Evolutionary conservation across 306 rosid species (phyloP).

Genomic region (Astragalus glycyphyllos): DNA sequence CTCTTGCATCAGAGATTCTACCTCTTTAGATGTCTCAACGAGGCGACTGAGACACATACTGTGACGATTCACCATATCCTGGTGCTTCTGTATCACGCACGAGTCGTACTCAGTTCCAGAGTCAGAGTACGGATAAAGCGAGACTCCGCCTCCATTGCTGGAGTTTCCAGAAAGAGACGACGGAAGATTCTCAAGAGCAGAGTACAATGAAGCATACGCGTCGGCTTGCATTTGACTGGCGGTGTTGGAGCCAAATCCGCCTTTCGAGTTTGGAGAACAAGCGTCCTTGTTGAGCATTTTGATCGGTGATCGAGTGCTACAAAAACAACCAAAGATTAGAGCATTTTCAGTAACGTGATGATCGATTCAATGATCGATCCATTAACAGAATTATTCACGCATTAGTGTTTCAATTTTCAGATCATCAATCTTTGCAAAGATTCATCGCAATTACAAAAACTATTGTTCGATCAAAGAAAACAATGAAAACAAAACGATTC

Average conservation of each 20-base stretch:
- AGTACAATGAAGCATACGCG: slow-evolving; percentile 50
- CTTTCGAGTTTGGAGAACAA: slow-evolving; percentile 48
- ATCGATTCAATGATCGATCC: background rate
- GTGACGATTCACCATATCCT: slow-evolving; percentile 89
- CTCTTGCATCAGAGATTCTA: slow-evolving; percentile 72
- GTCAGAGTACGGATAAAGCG: slow-evolving; percentile 47
- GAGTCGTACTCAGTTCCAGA: slow-evolving; percentile 54
- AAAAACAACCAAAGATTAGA: slow-evolving; percentile 3
- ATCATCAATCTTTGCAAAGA: slow-evolving; percentile 10
- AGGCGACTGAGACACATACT: slow-evolving; percentile 77
- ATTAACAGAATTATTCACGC: slow-evolving; percentile 15
- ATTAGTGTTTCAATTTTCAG: slow-evolving; percentile 6
- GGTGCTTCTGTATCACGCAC: slow-evolving; percentile 69
- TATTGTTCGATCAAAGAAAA: background rate
- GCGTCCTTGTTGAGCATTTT: slow-evolving; percentile 61
- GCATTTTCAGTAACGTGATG: background rate
- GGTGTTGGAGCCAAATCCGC: slow-evolving; percentile 45
- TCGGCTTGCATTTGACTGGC: slow-evolving; percentile 47
- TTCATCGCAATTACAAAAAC: background rate
- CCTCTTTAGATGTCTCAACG: slow-evolving; percentile 68
- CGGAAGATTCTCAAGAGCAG: slow-evolving; percentile 48
- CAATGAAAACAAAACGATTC: background rate
- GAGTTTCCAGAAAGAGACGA: slow-evolving; percentile 48
- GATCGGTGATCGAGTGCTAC: slow-evolving; percentile 29
- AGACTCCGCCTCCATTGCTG: slow-evolving; percentile 35